These are phyloP conservation scores for Wickerhamiella domercqiae DNA, from an alignment of 805 yeast species.

Conservation along the genomic window DNA sequence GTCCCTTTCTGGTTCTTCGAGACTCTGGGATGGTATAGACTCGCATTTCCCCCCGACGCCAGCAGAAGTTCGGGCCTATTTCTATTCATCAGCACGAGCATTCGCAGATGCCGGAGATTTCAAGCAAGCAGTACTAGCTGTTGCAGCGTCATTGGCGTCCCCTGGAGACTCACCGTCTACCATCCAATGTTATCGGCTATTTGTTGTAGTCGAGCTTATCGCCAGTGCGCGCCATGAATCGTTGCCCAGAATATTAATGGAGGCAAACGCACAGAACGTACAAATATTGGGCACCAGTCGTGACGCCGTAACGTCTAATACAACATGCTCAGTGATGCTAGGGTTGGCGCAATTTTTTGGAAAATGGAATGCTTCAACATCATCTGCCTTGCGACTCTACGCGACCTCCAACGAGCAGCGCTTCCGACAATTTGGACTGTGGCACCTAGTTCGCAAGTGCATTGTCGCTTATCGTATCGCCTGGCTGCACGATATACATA, in stretches of 20 bases:
- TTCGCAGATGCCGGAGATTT: conserved; percentile 1
- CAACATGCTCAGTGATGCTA: neutral
- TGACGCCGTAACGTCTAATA: no score
- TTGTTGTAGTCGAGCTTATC: conserved; percentile 7
- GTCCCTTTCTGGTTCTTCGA: no score
- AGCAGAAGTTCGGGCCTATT: neutral
- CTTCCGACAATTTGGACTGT: neutral
- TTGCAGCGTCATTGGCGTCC: no score
- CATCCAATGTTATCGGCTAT: neutral
- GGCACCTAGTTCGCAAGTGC: neutral
- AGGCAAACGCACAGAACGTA: no score
- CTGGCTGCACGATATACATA: conserved; percentile 1
- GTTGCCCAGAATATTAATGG: neutral
- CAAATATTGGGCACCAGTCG: no score
- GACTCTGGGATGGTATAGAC: neutral
- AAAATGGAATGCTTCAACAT: neutral
- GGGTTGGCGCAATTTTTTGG: neutral
- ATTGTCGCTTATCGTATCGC: neutral
- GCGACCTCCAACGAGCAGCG: neutral
- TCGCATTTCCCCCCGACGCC: neutral
- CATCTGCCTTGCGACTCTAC: neutral
- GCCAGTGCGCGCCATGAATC: conserved; percentile 3
- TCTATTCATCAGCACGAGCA: neutral
- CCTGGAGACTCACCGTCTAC: neutral
- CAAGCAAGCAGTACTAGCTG: conserved; percentile 7